Conservation (phyloP, 768 basidiomycete genomes). For the Boletus tylopilopsis region DNA sequence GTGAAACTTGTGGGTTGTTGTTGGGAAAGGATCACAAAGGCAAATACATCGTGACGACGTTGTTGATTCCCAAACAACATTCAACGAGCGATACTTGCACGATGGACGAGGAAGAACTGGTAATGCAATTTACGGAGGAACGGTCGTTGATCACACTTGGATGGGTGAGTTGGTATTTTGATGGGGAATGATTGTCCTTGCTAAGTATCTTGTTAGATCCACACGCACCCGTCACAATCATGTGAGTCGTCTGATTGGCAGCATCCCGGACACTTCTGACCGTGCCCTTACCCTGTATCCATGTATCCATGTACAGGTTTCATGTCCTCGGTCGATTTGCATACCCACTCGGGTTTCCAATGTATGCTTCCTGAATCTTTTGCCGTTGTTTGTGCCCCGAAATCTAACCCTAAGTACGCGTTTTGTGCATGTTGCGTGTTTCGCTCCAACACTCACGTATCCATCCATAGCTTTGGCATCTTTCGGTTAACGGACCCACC, state of each 20-base stretch:
- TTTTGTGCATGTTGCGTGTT: neutral
- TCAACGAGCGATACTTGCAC: constrained; percentile 90
- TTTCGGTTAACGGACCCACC: constrained; percentile 89
- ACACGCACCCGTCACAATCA: constrained; percentile 88
- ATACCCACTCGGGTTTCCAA: constrained; percentile 89
- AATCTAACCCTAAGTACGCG: constrained; percentile 67
- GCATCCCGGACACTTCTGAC: neutral
- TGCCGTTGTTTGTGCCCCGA: constrained; percentile 88
- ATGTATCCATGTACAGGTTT: constrained; percentile 52
- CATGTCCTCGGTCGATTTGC: constrained; percentile 92
- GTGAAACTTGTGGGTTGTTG: constrained; percentile 85
- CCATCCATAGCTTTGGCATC: constrained; percentile 60
- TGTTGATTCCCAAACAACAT: constrained; percentile 86
- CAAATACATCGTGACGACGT: constrained; percentile 69
- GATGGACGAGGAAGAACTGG: constrained; percentile 87
- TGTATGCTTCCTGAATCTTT: constrained; percentile 88
- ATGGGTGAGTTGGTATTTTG: constrained; percentile 61
- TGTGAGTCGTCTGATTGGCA: constrained; percentile 45
- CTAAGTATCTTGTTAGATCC: constrained; percentile 53
- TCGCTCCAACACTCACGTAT: neutral
- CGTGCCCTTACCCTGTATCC: no score
- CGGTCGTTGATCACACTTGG: constrained; percentile 81
- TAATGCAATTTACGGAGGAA: constrained; percentile 80
- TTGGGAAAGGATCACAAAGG: constrained; percentile 63
- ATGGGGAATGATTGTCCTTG: neutral